A percentile compares a stretch with the other conserved stretches of the same genome.
These are phyloP conservation scores for Rhizopogon roseolus DNA, from an alignment of 768 basidiomycete genomes.

Conservation along the genomic window DNA sequence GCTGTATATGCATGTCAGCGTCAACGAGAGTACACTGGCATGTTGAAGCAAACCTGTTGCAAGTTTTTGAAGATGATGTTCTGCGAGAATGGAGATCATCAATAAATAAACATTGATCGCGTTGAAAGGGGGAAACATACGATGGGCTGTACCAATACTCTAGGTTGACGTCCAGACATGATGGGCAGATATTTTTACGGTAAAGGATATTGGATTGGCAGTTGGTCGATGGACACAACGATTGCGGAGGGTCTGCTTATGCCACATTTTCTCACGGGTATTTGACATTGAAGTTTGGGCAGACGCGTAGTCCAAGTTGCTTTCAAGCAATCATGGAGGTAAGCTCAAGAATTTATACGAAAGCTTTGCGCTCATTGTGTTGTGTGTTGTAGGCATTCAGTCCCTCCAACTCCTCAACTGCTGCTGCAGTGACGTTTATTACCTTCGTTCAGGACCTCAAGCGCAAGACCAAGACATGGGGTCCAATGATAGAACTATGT, in stretches of 20 bases:
- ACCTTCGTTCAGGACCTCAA: conserved; percentile 99
- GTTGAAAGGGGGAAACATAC: conserved; percentile 42
- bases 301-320: conserved; percentile 13
- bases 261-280: conserved; percentile 17
- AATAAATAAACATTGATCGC: not conserved
- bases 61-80: conserved; percentile 99
- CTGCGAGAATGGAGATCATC: conserved; percentile 34
- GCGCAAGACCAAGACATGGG: conserved; percentile 95
- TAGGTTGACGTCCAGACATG: conserved; percentile 92
- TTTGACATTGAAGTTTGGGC: not conserved
- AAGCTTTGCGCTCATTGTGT: not conserved
- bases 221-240: not conserved
- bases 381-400: conserved; percentile 49
- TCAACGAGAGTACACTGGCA: conserved; percentile 1
- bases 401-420: conserved; percentile 87
- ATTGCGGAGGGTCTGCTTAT: conserved; percentile 12
- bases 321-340: conserved; percentile 26
- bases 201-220: not conserved
- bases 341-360: not conserved
- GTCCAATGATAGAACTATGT: conserved; percentile 92
- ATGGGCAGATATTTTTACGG: conserved; percentile 22
- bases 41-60: conserved; percentile 55
- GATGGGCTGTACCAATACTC: conserved; percentile 99
- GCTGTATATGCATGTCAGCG: conserved; percentile 38
- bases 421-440: conserved; percentile 97